These are phyloP conservation scores for Coniophora puteana DNA, from an alignment of 1,284 basidiomycete species.

Conservation along the genomic window DNA sequence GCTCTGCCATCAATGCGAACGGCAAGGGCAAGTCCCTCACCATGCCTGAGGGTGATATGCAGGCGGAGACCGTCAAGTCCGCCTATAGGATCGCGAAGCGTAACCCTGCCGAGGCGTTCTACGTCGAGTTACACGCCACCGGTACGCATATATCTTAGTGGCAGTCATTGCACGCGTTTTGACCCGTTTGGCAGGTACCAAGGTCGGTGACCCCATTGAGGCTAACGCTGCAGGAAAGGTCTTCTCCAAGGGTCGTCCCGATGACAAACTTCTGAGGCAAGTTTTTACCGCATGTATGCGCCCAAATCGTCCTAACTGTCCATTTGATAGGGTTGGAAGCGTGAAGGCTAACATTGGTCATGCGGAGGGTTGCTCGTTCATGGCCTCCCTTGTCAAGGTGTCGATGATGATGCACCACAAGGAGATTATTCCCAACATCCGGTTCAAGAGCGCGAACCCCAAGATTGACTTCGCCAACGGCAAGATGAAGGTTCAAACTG, in stretches of 20 bases:
- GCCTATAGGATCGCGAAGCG: slow-evolving; percentile 24
- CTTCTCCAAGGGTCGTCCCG: slow-evolving; percentile 23
- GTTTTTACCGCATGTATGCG: background rate
- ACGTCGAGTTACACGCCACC: slow-evolving; percentile 2
- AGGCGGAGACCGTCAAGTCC: slow-evolving; percentile 24
- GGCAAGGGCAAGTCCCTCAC: slow-evolving; percentile 29
- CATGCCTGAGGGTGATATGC: slow-evolving; percentile 29
- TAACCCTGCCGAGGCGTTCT: slow-evolving; percentile 18
- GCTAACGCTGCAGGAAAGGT: slow-evolving; percentile 7
- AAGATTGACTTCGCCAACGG: slow-evolving; percentile 21
- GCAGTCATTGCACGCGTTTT: background rate
- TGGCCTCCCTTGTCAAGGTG: slow-evolving; percentile 26
- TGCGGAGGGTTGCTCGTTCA: slow-evolving; percentile 25
- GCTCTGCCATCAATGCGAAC: slow-evolving; percentile 26
- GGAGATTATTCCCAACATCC: slow-evolving; percentile 23
- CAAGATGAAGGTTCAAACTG: slow-evolving; percentile 23
- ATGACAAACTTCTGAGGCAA: slow-evolving; percentile 18
- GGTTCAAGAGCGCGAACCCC: slow-evolving; percentile 23
- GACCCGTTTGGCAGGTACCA: background rate
- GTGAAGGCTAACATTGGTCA: slow-evolving; percentile 30
- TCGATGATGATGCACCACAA: slow-evolving; percentile 26
- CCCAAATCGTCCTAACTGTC: background rate
- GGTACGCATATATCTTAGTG: background rate
- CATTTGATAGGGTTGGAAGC: slow-evolving; percentile 22
- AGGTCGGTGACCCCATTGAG: slow-evolving; percentile 1